Evolutionary conservation across 2,329 filamentous ascomycete genomes (phyloP).

Genomic region (Aureobasidium melanogenum): DNA sequence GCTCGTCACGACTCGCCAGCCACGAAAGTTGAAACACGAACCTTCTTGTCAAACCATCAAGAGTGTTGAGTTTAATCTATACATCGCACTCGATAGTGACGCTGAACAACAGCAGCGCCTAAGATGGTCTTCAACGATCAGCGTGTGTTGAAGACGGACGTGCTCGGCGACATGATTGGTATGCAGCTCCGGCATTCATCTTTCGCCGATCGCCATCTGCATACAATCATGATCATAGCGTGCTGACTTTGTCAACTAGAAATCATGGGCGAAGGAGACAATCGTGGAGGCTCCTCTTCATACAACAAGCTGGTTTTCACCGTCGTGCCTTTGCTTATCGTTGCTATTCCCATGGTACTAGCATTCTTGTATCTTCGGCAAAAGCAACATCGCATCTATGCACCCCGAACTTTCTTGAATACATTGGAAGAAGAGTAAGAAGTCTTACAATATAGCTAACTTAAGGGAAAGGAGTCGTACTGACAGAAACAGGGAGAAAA

Average conservation of each 20-base stretch:
- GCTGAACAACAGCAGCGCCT: neutral
- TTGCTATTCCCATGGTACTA: constrained; percentile 35
- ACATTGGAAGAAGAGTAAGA: constrained; percentile 13
- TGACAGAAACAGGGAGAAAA: constrained; percentile 31
- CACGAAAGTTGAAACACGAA: neutral
- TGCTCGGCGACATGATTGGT: neutral
- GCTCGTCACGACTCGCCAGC: neutral
- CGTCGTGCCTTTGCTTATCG: constrained; percentile 37
- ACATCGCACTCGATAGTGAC: neutral
- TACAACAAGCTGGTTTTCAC: constrained; percentile 33
- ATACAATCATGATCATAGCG: neutral
- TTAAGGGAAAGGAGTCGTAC: neutral
- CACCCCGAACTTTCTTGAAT: constrained; percentile 22
- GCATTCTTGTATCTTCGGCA: constrained; percentile 39
- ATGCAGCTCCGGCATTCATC: neutral
- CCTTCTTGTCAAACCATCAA: neutral
- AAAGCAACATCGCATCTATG: constrained; percentile 32
- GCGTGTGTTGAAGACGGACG: neutral
- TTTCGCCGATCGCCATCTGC: too few species aligned
- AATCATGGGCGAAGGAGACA: neutral
- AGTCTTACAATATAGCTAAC: neutral
- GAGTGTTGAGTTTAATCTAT: neutral
- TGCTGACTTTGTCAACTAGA: neutral
- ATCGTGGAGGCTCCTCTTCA: constrained; percentile 2
- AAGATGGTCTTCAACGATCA: neutral